Evolutionary conservation across 2,329 filamentous ascomycete genomes (phyloP).

Genomic region (Colletotrichum nymphaeae): DNA sequence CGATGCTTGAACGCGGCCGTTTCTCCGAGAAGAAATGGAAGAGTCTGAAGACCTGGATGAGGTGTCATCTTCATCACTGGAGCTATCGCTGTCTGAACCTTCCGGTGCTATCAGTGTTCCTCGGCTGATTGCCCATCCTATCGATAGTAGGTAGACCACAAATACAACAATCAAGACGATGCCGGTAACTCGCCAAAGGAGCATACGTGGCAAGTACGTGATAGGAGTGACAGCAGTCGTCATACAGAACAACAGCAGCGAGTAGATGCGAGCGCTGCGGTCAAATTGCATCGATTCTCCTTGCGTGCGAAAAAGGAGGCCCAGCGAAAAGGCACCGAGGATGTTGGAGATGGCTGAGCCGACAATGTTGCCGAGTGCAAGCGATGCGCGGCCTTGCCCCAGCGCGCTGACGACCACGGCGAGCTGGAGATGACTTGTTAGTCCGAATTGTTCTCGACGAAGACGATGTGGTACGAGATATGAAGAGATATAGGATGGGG

Average conservation of each 20-base stretch:
- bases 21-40: background rate
- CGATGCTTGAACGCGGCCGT: background rate
- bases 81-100: slow-evolving; percentile 42
- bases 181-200: too few species aligned
- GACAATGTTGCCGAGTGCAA: slow-evolving; percentile 63
- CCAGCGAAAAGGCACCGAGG: too few species aligned
- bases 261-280: too few species aligned
- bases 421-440: background rate
- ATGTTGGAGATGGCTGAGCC: too few species aligned
- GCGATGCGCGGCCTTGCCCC: slow-evolving; percentile 54
- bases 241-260: too few species aligned
- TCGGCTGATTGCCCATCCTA: slow-evolving; percentile 56
- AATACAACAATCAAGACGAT: slow-evolving; percentile 48
- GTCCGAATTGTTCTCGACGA: background rate
- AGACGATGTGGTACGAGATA: too few species aligned
- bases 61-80: slow-evolving; percentile 40
- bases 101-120: slow-evolving; percentile 55
- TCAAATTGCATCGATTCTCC: too few species aligned
- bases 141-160: slow-evolving; percentile 54
- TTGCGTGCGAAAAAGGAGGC: too few species aligned
- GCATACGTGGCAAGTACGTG: too few species aligned
- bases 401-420: slow-evolving; percentile 58
- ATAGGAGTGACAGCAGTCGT: too few species aligned
- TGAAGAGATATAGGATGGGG: background rate
- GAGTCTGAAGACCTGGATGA: background rate